Base-by-base conservation (phyloP, 331 rosid species). In the Malus hybrid region DNA sequence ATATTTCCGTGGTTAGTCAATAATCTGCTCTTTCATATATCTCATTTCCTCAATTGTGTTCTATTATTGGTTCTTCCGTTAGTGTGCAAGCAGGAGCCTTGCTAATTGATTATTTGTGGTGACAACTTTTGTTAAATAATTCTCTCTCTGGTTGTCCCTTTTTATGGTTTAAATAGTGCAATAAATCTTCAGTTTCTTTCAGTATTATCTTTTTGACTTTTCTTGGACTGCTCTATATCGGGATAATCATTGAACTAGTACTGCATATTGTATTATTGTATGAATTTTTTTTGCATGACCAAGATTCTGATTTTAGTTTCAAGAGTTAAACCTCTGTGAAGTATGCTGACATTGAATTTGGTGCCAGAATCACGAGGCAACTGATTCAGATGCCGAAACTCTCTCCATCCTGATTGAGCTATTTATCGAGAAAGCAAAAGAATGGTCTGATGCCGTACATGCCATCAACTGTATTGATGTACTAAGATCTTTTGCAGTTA, bases 381-480 rank as follows among this genome's bases (percentile, higher is more conserved):
- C 90, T 15, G 96, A 92, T 70, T 83, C 89, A 4, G 92, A 90
- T 83, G 93, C 92, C 7, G 97, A 94, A 86, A 92, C 80, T 52
- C 88, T 94, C 77, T 77, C 96, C 6, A 84, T 89, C 73, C 90
- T 90, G 50, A 64, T 84, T 9, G 97, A 94, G 86, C 75, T 94
- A 46, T 82, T 94, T 54, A 79, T 87, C 83, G 99, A 94, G 85
- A 94, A 85, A 86, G 82, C 82, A 59, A 74, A 82, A 31, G 86
- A 85, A 74, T 94, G 97, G 99, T 79, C 84, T 73, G 88, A 87
- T 79, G 87, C 90, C 75, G 73, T 87, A 71, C 87, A 88, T 46
- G 96, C 93, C 84, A 86, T 94, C 84, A 90, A 77, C 86, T 90
- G 96, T 83, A 77, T 92, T 72, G 99, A 94, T 76, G 96, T 88